Base-by-base conservation (phyloP, 2,329 filamentous ascomycete species). In the Chrysoporthe austroafricana region DNA sequence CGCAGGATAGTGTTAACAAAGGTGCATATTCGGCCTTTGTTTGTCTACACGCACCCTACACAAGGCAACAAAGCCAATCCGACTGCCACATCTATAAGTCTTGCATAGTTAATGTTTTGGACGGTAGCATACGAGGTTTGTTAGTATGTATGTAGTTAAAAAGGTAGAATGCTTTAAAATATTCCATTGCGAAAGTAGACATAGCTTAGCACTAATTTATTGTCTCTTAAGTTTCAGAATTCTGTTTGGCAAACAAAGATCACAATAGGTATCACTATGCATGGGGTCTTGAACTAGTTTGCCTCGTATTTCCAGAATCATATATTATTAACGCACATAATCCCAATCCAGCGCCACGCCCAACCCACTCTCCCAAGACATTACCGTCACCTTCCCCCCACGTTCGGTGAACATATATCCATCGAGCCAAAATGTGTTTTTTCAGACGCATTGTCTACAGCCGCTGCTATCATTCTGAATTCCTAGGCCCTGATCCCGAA, bases 371-470 rank as follows among this genome's bases (percentile, higher is more conserved):
- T 32, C 16, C 26, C 4, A 43, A n/a, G 14, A 18, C 26, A 26
- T 72, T 69, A 43, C 61, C 42, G 11, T 26, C 72, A 9, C 13
- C 71, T 34, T 7, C 44, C 46, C 21, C 43, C 32, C 36, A 34
- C 18, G 18, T 58, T 46, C 14, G 42, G 34, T 39, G 18, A 26
- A 21, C 36, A 32, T 42, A 18, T 9, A 3, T 21, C 56, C 43
- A 16, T 11, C n/a, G 44, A 39, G 14, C 13, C 16, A 61, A 26
- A 3, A 74, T 74, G 72, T 74, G 73, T 48, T 69, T 69, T 66
- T 71, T 74, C 67, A 48, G 62, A 5, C 71, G 73, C 59, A 62
- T 72, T 62, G 39, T 73, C 54, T 72, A 71, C 60, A 26, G 2
- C n/a, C 3, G 42, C 63, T 73, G 73, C 66, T 63, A 44, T 36